These are phyloP conservation scores for Cryptococcus neoformans DNA, from an alignment of 1,284 basidiomycete genomes.

Conservation along the genomic window DNA sequence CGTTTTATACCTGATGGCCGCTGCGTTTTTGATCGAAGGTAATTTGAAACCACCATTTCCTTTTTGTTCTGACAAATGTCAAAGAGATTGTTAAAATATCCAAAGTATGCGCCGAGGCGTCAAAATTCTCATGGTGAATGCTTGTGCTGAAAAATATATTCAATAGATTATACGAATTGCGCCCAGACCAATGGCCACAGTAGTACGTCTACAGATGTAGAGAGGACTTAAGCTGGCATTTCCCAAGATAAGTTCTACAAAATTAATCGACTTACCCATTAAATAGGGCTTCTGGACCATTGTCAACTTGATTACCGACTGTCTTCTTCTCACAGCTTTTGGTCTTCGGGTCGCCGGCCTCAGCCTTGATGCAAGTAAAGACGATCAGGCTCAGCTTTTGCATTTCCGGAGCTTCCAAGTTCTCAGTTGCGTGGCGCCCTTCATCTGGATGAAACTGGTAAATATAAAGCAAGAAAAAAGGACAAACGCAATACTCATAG, in stretches of 20 bases:
- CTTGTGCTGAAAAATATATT: too few species aligned
- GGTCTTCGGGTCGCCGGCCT: slow-evolving; percentile 67
- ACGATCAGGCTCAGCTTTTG: slow-evolving; percentile 41
- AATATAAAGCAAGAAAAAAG: slow-evolving; percentile 47
- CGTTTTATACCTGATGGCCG: slow-evolving; percentile 67
- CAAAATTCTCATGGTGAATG: background rate
- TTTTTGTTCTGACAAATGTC: background rate
- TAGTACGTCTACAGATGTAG: slow-evolving; percentile 25
- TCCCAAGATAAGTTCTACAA: slow-evolving; percentile 49
- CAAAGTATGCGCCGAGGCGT: slow-evolving; percentile 54
- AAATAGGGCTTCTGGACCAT: slow-evolving; percentile 70
- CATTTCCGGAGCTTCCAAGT: slow-evolving; percentile 79
- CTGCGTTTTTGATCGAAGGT: slow-evolving; percentile 78
- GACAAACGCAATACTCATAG: background rate
- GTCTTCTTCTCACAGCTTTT: slow-evolving; percentile 69
- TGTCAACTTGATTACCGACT: slow-evolving; percentile 67
- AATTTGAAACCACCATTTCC: slow-evolving; percentile 9
- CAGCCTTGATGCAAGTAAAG: slow-evolving; percentile 48
- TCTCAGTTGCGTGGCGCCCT: slow-evolving; percentile 77
- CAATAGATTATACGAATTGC: slow-evolving; percentile 39
- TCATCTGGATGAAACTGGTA: slow-evolving; percentile 85
- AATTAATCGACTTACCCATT: background rate
- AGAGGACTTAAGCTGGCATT: slow-evolving; percentile 19
- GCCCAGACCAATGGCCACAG: slow-evolving; percentile 25
- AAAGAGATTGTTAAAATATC: slow-evolving; percentile 54